phyloP scores from a whole-genome alignment of 1,284 basidiomycete species.

The Ustilago loliicola region DNA sequence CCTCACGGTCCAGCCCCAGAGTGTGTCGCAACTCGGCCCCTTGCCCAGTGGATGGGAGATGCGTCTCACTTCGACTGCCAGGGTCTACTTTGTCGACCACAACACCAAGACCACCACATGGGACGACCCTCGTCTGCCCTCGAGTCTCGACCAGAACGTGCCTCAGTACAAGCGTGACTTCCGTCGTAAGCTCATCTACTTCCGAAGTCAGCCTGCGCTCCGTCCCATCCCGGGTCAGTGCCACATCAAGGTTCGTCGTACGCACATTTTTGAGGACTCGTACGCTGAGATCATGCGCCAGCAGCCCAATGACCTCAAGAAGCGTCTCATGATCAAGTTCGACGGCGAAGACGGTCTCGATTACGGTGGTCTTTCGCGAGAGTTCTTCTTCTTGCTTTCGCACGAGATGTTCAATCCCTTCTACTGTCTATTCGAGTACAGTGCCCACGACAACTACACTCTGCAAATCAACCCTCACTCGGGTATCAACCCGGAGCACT shows the following conservation, averaged over 20 bases:
- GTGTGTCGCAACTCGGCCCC: constrained; percentile 90
- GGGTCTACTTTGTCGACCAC: constrained; percentile 97
- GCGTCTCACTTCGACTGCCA: constrained; percentile 90
- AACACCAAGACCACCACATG: constrained; percentile 93
- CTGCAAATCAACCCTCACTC: constrained; percentile 98
- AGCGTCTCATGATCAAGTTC: constrained; percentile 97
- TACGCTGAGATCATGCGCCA: constrained; percentile 96
- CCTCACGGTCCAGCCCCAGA: constrained; percentile 80
- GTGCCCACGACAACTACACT: constrained; percentile 98
- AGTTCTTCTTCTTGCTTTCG: constrained; percentile 99
- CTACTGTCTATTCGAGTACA: constrained; percentile 99
- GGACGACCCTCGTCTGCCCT: constrained; percentile 91
- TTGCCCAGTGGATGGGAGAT: constrained; percentile 98
- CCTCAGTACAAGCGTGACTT: constrained; percentile 99
- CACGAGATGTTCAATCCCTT: constrained; percentile 84
- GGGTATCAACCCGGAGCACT: constrained; percentile 96
- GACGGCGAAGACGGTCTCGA: constrained; percentile 98
- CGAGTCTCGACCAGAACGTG: constrained; percentile 87
- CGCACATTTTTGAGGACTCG: constrained; percentile 94
- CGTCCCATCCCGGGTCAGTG: constrained; percentile 85
- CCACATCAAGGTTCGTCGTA: constrained; percentile 93
- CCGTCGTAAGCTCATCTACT: constrained; percentile 97
- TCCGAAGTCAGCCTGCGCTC: constrained; percentile 96
- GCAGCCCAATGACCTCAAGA: constrained; percentile 93
- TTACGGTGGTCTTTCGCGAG: constrained; percentile 97